These are phyloP conservation scores for Trichoderma asperelloides DNA, from an alignment of 495 filamentous ascomycete genomes.

Conservation along the genomic window DNA sequence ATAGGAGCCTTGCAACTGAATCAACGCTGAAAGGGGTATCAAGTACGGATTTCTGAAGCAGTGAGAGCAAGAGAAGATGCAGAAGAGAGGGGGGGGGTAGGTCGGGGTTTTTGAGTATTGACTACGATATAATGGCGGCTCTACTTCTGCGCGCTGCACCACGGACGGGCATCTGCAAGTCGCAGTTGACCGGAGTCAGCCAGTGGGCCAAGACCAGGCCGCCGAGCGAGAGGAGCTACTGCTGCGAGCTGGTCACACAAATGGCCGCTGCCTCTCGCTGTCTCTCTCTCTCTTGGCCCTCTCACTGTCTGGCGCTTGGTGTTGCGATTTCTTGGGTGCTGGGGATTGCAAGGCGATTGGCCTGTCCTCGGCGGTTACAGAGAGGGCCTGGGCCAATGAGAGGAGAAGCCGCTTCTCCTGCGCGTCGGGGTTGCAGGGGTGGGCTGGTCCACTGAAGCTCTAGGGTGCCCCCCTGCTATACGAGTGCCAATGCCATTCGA, in stretches of 20 bases:
- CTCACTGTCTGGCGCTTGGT: background rate
- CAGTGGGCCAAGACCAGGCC: no score
- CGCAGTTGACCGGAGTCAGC: no score
- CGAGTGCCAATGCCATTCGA: background rate
- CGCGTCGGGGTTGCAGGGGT: background rate
- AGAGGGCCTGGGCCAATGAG: constrained; percentile 3
- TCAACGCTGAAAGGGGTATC: background rate
- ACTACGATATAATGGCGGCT: background rate
- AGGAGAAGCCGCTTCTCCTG: constrained; percentile 5
- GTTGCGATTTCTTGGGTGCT: background rate
- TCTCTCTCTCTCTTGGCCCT: background rate
- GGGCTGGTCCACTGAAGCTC: background rate
- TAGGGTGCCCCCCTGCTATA: background rate
- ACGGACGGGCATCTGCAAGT: no score
- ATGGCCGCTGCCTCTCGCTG: background rate
- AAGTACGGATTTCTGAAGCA: background rate
- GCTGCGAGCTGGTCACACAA: background rate
- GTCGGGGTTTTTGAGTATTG: background rate
- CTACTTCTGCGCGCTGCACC: background rate
- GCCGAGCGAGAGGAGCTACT: background rate
- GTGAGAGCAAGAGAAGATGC: background rate
- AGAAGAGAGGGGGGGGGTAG: background rate
- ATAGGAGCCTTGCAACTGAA: background rate
- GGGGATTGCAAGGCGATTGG: constrained; percentile 5
- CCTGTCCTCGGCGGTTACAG: constrained; percentile 9